A percentile compares a stretch with the other conserved stretches of the same genome.
Conservation (phyloP, 192 early-diverging fungal genomes). For the Rhizophagus clarus region DNA sequence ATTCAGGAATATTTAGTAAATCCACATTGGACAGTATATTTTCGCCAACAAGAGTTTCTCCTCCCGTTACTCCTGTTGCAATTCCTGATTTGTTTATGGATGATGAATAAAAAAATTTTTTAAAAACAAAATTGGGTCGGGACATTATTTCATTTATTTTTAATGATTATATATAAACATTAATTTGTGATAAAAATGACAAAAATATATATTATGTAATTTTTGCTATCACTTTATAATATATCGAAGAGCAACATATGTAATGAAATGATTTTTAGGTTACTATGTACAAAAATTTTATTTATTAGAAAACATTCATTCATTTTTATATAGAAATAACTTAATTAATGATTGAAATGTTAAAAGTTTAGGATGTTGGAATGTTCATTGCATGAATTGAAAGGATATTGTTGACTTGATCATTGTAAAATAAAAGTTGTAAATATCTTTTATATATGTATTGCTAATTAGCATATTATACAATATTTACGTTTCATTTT, state of each 20-base stretch:
- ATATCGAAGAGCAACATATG: neutral
- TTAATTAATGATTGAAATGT: too few species aligned
- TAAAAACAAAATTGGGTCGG: neutral
- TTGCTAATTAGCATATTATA: too few species aligned
- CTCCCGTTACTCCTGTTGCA: slow-evolving; percentile 9
- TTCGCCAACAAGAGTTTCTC: slow-evolving; percentile 19
- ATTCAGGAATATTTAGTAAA: slow-evolving; percentile 11
- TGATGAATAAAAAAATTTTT: slow-evolving; percentile 18
- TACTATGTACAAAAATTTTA: neutral
- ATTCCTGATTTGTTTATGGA: slow-evolving; percentile 2
- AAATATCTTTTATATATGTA: too few species aligned
- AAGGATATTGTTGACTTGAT: too few species aligned
- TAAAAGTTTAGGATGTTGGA: too few species aligned
- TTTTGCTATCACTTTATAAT: neutral
- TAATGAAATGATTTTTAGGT: too few species aligned
- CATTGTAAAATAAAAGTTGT: too few species aligned
- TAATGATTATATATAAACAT: neutral
- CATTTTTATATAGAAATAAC: too few species aligned
- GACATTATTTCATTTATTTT: neutral
- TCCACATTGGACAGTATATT: slow-evolving; percentile 24
- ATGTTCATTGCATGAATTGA: too few species aligned
- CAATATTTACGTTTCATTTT: too few species aligned
- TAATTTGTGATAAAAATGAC: neutral
- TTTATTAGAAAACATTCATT: neutral
- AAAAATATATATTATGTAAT: too few species aligned